A percentile compares a stretch with the other conserved stretches of the same genome.
phyloP scores from a whole-genome alignment of 2,329 filamentous ascomycete genomes.

The Xylariaceae sp. region DNA sequence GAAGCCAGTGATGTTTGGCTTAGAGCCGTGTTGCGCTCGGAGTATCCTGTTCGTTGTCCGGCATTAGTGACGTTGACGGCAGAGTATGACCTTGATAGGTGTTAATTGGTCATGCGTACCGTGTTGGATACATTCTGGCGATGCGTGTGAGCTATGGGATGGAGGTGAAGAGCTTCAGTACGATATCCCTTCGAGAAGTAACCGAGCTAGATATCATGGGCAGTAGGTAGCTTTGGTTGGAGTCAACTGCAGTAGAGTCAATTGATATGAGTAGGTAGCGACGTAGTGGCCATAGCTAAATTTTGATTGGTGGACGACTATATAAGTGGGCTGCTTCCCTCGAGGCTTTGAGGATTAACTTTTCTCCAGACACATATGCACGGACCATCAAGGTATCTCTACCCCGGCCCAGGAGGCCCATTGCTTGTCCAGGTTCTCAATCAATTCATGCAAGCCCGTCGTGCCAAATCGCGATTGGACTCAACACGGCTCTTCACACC shows the following conservation, averaged over 20 bases:
- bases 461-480: slow-evolving; percentile 30
- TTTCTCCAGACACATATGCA: slow-evolving; percentile 19
- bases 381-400: slow-evolving; percentile 1
- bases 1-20: slow-evolving; percentile 90
- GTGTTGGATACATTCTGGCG: slow-evolving; percentile 44
- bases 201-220: slow-evolving; percentile 7
- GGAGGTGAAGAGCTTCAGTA: slow-evolving; percentile 8
- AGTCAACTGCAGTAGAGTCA: neutral
- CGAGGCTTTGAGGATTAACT: slow-evolving; percentile 19
- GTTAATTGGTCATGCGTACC: slow-evolving; percentile 33
- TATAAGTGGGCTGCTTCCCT: neutral
- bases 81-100: neutral
- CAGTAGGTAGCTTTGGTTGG: slow-evolving; percentile 4
- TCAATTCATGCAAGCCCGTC: slow-evolving; percentile 20
- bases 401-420: slow-evolving; percentile 4
- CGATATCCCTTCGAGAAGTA: neutral
- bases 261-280: slow-evolving; percentile 3
- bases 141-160: slow-evolving; percentile 13
- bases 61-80: slow-evolving; percentile 14
- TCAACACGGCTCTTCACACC: slow-evolving; percentile 17
- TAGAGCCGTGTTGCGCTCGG: slow-evolving; percentile 55
- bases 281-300: neutral
- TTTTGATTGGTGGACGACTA: slow-evolving; percentile 14
- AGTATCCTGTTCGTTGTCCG: slow-evolving; percentile 50
- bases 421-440: slow-evolving; percentile 7